Evolutionary conservation across 108 stramenopile species (phyloP).

Genomic region (Pseudonitzschia pungens): DNA sequence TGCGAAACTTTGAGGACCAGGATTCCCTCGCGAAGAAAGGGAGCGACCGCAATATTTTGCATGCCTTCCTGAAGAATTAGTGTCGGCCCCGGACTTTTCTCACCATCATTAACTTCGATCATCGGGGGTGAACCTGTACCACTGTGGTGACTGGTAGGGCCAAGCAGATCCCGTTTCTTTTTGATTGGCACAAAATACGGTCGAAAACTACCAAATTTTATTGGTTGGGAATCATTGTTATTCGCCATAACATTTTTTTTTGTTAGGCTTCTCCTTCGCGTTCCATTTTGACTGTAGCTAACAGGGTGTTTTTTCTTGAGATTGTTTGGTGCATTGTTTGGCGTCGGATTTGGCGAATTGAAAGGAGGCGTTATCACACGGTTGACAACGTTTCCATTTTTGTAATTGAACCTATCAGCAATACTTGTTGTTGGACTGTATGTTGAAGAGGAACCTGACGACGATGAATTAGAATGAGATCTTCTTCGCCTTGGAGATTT

Average conservation of each 20-base stretch:
- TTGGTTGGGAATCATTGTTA: background rate
- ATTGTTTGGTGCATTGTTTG: background rate
- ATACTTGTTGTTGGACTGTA: background rate
- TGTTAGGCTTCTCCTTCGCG: background rate
- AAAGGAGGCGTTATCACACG: background rate
- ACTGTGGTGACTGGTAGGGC: background rate
- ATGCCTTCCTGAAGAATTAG: conserved; percentile 6
- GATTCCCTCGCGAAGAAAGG: conserved; percentile 3
- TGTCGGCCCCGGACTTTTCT: background rate
- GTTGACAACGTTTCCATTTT: background rate
- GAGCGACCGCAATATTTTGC: background rate
- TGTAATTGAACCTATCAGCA: background rate
- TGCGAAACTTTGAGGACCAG: background rate
- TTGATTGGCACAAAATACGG: conserved; percentile 5
- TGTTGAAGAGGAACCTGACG: no score
- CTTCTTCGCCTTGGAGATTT: background rate
- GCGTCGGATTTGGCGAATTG: background rate
- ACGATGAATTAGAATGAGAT: background rate
- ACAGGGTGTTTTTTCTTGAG: background rate
- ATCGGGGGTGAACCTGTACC: background rate
- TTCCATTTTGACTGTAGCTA: background rate
- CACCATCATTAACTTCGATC: background rate
- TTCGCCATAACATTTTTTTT: background rate
- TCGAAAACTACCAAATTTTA: background rate
- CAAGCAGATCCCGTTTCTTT: background rate